A percentile compares a stretch with the other conserved stretches of the same genome.
These are phyloP conservation scores for Bryum argenteum DNA, from an alignment of 225 moss, liverwort and hornwort species.

Conservation along the genomic window DNA sequence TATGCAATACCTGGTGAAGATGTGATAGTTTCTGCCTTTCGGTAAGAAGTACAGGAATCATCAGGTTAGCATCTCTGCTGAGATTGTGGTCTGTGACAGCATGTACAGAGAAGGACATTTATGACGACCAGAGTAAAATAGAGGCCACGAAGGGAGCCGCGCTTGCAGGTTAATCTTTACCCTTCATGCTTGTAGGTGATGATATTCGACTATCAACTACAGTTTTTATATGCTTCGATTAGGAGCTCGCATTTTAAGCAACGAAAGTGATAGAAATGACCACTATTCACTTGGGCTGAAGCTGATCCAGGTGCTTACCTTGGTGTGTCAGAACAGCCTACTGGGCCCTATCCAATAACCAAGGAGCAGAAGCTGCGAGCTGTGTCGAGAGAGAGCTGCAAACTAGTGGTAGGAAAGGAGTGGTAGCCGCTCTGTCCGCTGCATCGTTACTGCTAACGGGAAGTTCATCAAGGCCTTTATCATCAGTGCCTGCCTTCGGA, in stretches of 20 bases:
- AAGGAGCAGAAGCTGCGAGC: slow-evolving; percentile 39
- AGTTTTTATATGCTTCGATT: neutral
- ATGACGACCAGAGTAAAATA: slow-evolving; percentile 26
- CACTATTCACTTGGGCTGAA: neutral
- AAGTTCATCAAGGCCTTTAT: slow-evolving; percentile 31
- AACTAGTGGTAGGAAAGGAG: slow-evolving; percentile 46
- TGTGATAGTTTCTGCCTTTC: neutral
- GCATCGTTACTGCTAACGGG: slow-evolving; percentile 59
- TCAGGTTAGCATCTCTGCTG: slow-evolving; percentile 10
- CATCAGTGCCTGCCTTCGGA: slow-evolving; percentile 54
- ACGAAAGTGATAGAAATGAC: no score
- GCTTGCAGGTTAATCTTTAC: slow-evolving; percentile 64
- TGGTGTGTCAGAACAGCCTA: slow-evolving; percentile 68
- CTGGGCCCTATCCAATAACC: slow-evolving; percentile 59
- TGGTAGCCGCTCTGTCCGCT: slow-evolving; percentile 50
- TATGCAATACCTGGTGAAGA: neutral
- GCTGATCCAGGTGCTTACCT: slow-evolving; percentile 32
- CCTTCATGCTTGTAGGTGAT: neutral
- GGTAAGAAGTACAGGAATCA: neutral
- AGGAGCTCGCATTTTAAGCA: slow-evolving; percentile 1
- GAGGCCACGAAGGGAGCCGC: slow-evolving; percentile 73
- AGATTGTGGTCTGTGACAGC: slow-evolving; percentile 24
- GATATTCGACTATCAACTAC: no score
- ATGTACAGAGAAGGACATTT: slow-evolving; percentile 41
- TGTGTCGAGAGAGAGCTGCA: slow-evolving; percentile 41